phyloP scores from a whole-genome alignment of 2,329 filamentous ascomycete genomes.

The Tolypocladium guangdongense region DNA sequence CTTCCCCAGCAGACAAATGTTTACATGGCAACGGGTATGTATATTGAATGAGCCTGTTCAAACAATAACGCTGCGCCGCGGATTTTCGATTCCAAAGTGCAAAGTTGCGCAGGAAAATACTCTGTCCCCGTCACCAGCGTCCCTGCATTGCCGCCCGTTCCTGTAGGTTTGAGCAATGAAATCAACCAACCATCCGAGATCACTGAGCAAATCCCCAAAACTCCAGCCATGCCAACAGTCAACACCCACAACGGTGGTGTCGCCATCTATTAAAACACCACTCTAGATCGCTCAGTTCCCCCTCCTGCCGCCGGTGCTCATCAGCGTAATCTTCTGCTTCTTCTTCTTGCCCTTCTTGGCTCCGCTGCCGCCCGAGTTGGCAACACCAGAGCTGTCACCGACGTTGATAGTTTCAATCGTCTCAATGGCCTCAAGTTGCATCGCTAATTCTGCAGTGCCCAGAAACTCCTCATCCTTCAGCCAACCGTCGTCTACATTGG shows the following conservation, averaged over 20 bases:
- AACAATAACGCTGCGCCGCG: not conserved
- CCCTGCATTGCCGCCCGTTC: not conserved
- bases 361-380: conserved; percentile 21
- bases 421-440: conserved; percentile 46
- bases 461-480: conserved; percentile 70
- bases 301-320: conserved; percentile 53
- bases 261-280: not conserved
- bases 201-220: not conserved
- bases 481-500: conserved; percentile 64
- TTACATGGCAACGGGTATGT: too few species aligned
- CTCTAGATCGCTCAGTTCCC: conserved; percentile 20
- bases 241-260: not conserved
- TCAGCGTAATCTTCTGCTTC: conserved; percentile 61
- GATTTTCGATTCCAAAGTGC: not conserved
- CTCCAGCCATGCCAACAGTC: not conserved
- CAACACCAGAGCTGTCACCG: conserved; percentile 5
- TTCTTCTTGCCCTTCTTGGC: conserved; percentile 50
- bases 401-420: conserved; percentile 20
- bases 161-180: not conserved
- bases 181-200: not conserved
- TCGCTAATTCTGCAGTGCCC: conserved; percentile 44
- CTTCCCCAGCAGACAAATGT: too few species aligned
- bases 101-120: not conserved
- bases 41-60: not conserved
- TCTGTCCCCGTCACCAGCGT: not conserved